phyloP scores from a whole-genome alignment of 495 filamentous ascomycete genomes.

The Penicillium mononematosum region DNA sequence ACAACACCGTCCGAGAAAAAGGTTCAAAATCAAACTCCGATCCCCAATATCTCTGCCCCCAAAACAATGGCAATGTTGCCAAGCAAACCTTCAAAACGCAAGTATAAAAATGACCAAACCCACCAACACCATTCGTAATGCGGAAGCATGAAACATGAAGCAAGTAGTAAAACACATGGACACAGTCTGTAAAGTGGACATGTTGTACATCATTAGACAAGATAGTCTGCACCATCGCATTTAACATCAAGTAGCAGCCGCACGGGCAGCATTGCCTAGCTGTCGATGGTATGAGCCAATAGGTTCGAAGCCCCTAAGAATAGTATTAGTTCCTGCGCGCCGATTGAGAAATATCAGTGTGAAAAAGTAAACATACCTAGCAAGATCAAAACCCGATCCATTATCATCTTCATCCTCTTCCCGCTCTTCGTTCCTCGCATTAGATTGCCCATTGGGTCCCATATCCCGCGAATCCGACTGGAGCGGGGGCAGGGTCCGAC shows the following conservation, averaged over 20 bases:
- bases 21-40: slow-evolving; percentile 7
- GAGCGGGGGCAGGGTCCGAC: slow-evolving; percentile 37
- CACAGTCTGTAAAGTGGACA: slow-evolving; percentile 13
- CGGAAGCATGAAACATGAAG: slow-evolving; percentile 17
- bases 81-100: slow-evolving; percentile 3
- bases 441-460: slow-evolving; percentile 9
- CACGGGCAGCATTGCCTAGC: slow-evolving; percentile 45
- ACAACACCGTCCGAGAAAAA: slow-evolving; percentile 7
- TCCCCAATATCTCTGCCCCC: slow-evolving; percentile 13
- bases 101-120: slow-evolving; percentile 11
- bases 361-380: slow-evolving; percentile 51
- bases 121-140: slow-evolving; percentile 30
- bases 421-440: slow-evolving; percentile 19
- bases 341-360: not conserved
- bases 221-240: not conserved
- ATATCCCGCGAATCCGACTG: slow-evolving; percentile 28
- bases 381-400: slow-evolving; percentile 62
- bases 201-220: slow-evolving; percentile 25
- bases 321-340: slow-evolving; percentile 24
- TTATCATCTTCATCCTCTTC: slow-evolving; percentile 55
- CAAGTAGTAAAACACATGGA: slow-evolving; percentile 11
- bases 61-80: not conserved
- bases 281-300: slow-evolving; percentile 67
- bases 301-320: slow-evolving; percentile 63
- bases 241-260: slow-evolving; percentile 26